phyloP scores from a whole-genome alignment of 495 filamentous ascomycete genomes.

The Lasiosphaeris hirsuta region DNA sequence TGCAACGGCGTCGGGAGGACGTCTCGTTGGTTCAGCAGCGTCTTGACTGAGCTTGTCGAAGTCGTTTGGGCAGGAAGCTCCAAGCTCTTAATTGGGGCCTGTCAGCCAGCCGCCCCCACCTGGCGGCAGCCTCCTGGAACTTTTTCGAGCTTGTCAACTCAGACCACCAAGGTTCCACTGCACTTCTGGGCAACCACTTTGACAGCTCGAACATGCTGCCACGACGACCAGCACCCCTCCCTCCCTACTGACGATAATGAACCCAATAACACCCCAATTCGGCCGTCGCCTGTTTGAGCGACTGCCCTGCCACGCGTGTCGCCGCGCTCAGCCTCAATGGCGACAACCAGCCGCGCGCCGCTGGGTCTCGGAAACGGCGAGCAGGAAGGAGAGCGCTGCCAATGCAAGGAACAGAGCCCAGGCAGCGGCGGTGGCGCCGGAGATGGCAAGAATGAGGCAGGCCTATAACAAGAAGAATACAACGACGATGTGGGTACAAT shows the following conservation, averaged over 20 bases:
- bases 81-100: too few relatives aligned
- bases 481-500: constrained; percentile 47
- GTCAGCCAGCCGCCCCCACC: too few relatives aligned
- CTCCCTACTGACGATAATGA: constrained; percentile 24
- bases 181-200: too few relatives aligned
- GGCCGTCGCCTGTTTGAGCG: constrained; percentile 9
- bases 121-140: too few relatives aligned
- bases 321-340: constrained; percentile 17
- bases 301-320: constrained; percentile 20
- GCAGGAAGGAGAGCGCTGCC: not conserved
- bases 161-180: too few relatives aligned
- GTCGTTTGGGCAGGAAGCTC: too few relatives aligned
- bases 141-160: too few relatives aligned
- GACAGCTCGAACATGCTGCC: constrained; percentile 5
- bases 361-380: constrained; percentile 22
- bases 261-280: constrained; percentile 13
- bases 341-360: constrained; percentile 12
- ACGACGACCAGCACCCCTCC: not conserved
- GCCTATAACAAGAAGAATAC: constrained; percentile 57
- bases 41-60: too few relatives aligned
- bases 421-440: constrained; percentile 28
- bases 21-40: too few relatives aligned
- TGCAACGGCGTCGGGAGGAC: too few relatives aligned
- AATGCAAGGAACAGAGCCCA: constrained; percentile 11
- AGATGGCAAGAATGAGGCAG: constrained; percentile 53